These are phyloP conservation scores for Leptographium galeiforme DNA, from an alignment of 2,329 filamentous ascomycete genomes.

Conservation along the genomic window DNA sequence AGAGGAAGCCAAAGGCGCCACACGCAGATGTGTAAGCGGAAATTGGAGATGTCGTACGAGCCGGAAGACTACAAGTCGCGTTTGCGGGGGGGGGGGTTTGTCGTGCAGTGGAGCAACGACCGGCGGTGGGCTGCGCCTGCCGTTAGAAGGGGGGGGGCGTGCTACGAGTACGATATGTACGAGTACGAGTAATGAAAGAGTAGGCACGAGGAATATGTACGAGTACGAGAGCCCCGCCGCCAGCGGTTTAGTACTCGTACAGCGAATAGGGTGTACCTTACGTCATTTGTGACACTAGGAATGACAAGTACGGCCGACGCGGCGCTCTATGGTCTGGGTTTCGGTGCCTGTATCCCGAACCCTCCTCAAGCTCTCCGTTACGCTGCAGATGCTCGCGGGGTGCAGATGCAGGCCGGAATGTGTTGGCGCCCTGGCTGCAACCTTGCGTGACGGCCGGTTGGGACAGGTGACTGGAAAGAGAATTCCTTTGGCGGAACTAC, in stretches of 20 bases:
- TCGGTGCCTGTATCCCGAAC: too few relatives aligned
- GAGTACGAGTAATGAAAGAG: too few relatives aligned
- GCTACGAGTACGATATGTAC: neutral
- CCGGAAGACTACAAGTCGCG: too few relatives aligned
- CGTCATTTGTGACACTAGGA: neutral
- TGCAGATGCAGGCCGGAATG: neutral
- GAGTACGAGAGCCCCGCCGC: too few relatives aligned
- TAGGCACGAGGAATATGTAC: too few relatives aligned
- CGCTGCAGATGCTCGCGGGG: neutral
- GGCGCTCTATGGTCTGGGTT: too few relatives aligned
- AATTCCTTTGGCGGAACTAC: neutral
- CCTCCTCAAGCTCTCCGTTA: too few relatives aligned
- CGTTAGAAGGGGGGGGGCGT: neutral
- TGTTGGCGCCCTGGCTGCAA: neutral
- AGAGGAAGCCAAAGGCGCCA: neutral
- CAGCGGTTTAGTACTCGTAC: too few relatives aligned
- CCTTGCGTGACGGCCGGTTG: neutral
- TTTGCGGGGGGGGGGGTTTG: neutral
- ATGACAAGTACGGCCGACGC: too few relatives aligned
- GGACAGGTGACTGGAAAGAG: neutral
- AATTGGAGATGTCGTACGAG: neutral
- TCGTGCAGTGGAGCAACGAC: neutral
- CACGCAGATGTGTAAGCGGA: neutral
- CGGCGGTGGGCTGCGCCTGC: neutral
- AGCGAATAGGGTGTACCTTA: neutral